Base-by-base conservation (phyloP, 768 basidiomycete species). In the Macrolepiota dolichaula region DNA sequence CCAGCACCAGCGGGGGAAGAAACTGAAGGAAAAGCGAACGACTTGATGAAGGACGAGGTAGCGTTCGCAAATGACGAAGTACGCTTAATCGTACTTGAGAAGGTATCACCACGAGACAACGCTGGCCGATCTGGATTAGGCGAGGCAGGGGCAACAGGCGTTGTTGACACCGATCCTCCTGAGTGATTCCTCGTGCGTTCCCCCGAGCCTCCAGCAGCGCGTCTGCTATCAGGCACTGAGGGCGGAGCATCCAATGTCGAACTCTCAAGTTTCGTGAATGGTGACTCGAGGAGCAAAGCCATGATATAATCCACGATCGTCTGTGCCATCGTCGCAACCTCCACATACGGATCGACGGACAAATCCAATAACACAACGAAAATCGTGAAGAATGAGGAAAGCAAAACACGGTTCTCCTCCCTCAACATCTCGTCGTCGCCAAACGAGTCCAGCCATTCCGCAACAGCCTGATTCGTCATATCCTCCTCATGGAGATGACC, bases 341-440 rank as follows among this genome's bases (percentile, higher is more conserved):
- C 95, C 51, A 89, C 85, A 68, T 96, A 94, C 0, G 96, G 92
- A 68, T 98, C 97, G 10, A 89, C 89, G 0, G 95, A 93, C 10
- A 98, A 81, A 71, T 98, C 96, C 62, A 97, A 77, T 15, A 99
- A 81, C 4, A 89, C 84, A 15, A 89, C 88, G 67, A 92, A 95
- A 64, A 98, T 92, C 24, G 94, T 94, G 79, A 93, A 94, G 79
- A 96, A 94, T 2, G 91, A 92, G n/a, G 92, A 92, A 29, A 98
- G 78, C 2, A 94, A 76, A 7, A 92, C 89, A 11, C 91, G 80
- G 67, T 91, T 93, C 69, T 94, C 91, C 64, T 89, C 87, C 63
- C 91, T 81, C 37, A 82, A 72, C 22, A 78, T 79, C 3, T 89
- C 86, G 50, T 90, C 82, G 37, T 88, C 86, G 17, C 79, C 80